Evolutionary conservation across 257 asterid genomes (phyloP).

Genomic region (Thymus quinquecostatus): DNA sequence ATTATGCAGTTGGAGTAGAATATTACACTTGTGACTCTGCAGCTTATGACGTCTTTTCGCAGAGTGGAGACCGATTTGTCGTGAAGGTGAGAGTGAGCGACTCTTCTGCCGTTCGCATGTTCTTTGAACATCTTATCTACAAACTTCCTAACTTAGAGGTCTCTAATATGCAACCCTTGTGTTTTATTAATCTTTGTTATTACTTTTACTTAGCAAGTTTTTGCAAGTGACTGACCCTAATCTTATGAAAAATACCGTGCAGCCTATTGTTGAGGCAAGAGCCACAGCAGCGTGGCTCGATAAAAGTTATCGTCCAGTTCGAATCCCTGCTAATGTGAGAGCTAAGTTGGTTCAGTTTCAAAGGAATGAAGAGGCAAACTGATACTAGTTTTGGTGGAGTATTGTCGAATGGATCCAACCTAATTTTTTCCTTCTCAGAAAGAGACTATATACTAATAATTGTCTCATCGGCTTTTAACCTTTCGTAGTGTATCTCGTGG

Average conservation of each 20-base stretch:
- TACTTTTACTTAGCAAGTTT: background rate
- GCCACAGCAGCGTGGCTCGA: constrained; percentile 88
- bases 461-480: background rate
- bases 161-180: constrained; percentile 11
- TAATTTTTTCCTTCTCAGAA: background rate
- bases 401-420: too few relatives aligned
- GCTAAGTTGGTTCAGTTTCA: constrained; percentile 68
- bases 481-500: background rate
- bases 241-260: constrained; percentile 21
- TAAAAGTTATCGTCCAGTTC: constrained; percentile 81
- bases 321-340: constrained; percentile 69
- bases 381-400: background rate
- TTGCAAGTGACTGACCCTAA: constrained; percentile 17
- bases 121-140: constrained; percentile 76
- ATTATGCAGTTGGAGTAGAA: background rate
- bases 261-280: constrained; percentile 86
- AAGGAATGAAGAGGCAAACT: constrained; percentile 48
- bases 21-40: constrained; percentile 11
- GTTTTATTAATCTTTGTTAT: background rate
- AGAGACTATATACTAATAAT: background rate
- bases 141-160: constrained; percentile 82
- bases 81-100: constrained; percentile 70
- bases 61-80: constrained; percentile 88
- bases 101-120: constrained; percentile 76
- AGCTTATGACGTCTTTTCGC: constrained; percentile 17